phyloP scores from a whole-genome alignment of 2,329 filamentous ascomycete genomes.

The Colletotrichum simmondsii region DNA sequence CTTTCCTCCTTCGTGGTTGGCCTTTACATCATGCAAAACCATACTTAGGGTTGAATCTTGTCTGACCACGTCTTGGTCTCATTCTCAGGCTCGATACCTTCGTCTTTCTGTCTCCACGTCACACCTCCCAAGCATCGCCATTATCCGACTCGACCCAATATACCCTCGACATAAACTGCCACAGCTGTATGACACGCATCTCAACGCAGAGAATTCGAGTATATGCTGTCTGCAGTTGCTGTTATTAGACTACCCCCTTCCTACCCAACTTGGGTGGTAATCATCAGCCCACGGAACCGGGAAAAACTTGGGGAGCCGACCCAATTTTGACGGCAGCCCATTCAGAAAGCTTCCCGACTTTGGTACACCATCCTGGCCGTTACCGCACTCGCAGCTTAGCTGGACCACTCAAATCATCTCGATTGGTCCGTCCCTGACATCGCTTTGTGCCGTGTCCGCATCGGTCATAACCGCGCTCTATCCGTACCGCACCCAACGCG shows the following conservation, averaged over 20 bases:
- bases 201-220: not conserved
- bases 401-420: slow-evolving; percentile 18
- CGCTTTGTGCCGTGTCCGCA: slow-evolving; percentile 27
- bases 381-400: slow-evolving; percentile 28
- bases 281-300: slow-evolving; percentile 22
- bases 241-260: not conserved
- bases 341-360: slow-evolving; percentile 22
- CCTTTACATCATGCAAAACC: not conserved
- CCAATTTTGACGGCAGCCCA: slow-evolving; percentile 34
- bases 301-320: slow-evolving; percentile 31
- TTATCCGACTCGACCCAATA: not conserved
- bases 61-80: slow-evolving; percentile 9
- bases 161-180: slow-evolving; percentile 8
- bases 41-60: slow-evolving; percentile 15
- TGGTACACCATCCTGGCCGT: slow-evolving; percentile 31
- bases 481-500: not conserved
- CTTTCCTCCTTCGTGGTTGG: slow-evolving; percentile 11
- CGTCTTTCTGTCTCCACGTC: not conserved
- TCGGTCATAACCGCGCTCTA: slow-evolving; percentile 14
- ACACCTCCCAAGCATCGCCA: slow-evolving; percentile 1
- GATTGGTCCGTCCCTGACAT: slow-evolving; percentile 32
- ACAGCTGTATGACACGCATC: slow-evolving; percentile 12
- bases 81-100: not conserved
- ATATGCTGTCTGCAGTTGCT: not conserved
- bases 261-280: slow-evolving; percentile 22